These are phyloP conservation scores for Teunomyces cretensis DNA, from an alignment of 805 yeast species.

Conservation along the genomic window DNA sequence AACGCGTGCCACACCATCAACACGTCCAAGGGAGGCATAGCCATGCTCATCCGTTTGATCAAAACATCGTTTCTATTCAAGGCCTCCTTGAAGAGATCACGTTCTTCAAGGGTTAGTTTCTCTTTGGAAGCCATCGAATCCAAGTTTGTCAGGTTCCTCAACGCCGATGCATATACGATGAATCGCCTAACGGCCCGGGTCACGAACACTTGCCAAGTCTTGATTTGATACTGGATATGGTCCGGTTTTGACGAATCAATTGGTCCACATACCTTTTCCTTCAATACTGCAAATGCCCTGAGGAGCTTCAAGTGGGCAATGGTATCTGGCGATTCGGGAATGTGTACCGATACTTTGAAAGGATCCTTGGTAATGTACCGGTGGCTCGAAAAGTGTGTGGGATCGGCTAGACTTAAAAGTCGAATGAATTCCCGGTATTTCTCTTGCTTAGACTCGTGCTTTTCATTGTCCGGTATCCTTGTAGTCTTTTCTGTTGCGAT, in stretches of 20 bases:
- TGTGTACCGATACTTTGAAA: background rate
- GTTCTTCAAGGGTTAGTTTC: background rate
- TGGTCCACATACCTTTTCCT: slow-evolving; percentile 10
- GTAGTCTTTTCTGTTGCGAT: too few species aligned
- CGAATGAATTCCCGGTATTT: background rate
- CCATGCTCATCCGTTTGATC: too few species aligned
- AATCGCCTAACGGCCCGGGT: slow-evolving; percentile 23
- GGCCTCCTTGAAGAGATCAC: background rate
- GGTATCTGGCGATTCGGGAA: slow-evolving; percentile 14
- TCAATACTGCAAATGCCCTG: slow-evolving; percentile 19
- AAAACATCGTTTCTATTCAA: background rate
- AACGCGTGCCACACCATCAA: slow-evolving; percentile 25
- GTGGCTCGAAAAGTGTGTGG: background rate
- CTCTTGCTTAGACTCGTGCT: too few species aligned
- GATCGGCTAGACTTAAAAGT: background rate
- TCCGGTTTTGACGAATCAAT: background rate
- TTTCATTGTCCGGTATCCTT: too few species aligned
- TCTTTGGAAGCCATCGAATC: background rate
- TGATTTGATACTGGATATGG: slow-evolving; percentile 4
- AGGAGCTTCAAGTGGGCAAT: slow-evolving; percentile 23
- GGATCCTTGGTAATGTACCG: background rate
- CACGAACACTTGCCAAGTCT: slow-evolving; percentile 22
- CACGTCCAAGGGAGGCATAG: slow-evolving; percentile 22
- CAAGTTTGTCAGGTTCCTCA: background rate
- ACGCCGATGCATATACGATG: slow-evolving; percentile 18